These are phyloP conservation scores for Chytriomyces sp. DNA, from an alignment of 192 early-diverging fungal species.

Conservation along the genomic window DNA sequence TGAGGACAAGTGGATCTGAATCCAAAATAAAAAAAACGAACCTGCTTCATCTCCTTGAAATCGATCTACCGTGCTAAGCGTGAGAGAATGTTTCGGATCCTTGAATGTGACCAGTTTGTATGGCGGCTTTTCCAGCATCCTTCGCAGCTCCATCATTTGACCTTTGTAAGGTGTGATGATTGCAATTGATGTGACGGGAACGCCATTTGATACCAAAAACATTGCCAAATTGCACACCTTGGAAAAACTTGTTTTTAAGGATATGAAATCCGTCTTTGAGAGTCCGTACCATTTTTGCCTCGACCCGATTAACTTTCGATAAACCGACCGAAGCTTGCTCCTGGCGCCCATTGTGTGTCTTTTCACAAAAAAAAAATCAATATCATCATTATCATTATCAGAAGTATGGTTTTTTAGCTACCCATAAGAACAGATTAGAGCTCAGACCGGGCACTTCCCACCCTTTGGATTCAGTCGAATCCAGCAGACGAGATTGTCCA, in stretches of 20 bases:
- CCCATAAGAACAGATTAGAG: slow-evolving; percentile 46
- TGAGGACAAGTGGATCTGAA: not conserved
- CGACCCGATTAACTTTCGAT: slow-evolving; percentile 38
- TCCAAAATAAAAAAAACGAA: not conserved
- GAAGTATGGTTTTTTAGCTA: not conserved
- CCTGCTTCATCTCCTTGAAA: slow-evolving; percentile 47
- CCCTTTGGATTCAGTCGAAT: slow-evolving; percentile 25
- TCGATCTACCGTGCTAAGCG: slow-evolving; percentile 38
- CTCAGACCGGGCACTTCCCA: slow-evolving; percentile 39
- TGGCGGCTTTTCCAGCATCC: slow-evolving; percentile 25
- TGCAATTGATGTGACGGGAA: slow-evolving; percentile 42
- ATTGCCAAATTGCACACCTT: slow-evolving; percentile 30
- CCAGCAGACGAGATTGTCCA: not conserved
- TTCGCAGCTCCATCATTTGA: slow-evolving; percentile 41
- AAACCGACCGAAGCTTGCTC: slow-evolving; percentile 37
- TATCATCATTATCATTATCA: too few relatives aligned
- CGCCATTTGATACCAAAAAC: slow-evolving; percentile 35
- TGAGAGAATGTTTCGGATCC: slow-evolving; percentile 24
- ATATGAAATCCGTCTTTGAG: slow-evolving; percentile 1
- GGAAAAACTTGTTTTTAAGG: not conserved
- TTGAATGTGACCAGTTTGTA: slow-evolving; percentile 27
- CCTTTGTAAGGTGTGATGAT: slow-evolving; percentile 51
- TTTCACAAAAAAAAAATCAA: not conserved
- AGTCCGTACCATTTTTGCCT: slow-evolving; percentile 37
- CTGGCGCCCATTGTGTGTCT: slow-evolving; percentile 33